Evolutionary conservation across 164 flowering plant genomes (phyloP).

Genomic region (Umbellularia californica): DNA sequence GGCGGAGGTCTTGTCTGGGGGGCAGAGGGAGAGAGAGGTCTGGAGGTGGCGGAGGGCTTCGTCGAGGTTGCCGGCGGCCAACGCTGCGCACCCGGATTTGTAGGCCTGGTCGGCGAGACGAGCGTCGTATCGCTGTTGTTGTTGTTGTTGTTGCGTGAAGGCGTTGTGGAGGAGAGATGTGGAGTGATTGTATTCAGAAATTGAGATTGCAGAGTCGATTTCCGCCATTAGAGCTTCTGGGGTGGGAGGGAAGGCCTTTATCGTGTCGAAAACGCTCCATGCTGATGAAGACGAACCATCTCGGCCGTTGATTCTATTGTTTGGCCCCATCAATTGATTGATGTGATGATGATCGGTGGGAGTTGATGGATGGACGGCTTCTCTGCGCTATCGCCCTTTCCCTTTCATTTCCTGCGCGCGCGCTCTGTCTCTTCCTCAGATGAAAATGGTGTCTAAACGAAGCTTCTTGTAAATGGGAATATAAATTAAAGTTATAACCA

Average conservation of each 20-base stretch:
- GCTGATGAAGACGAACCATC: not conserved
- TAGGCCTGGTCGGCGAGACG: slow-evolving; percentile 68
- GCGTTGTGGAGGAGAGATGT: slow-evolving; percentile 31
- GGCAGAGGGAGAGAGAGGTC: slow-evolving; percentile 63
- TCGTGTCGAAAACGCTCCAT: slow-evolving; percentile 61
- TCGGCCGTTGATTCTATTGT: not conserved
- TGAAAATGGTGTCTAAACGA: too few species aligned
- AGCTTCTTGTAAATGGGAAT: too few species aligned
- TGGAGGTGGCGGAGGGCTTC: slow-evolving; percentile 57
- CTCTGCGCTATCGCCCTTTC: too few species aligned
- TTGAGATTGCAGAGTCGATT: slow-evolving; percentile 56
- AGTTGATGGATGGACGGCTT: too few species aligned
- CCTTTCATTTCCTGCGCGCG: too few species aligned
- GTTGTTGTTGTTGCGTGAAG: not conserved
- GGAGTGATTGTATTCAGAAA: slow-evolving; percentile 58
- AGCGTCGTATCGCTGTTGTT: slow-evolving; percentile 32
- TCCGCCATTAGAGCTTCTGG: slow-evolving; percentile 79
- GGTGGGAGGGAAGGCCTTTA: slow-evolving; percentile 37
- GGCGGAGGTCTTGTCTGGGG: slow-evolving; percentile 65
- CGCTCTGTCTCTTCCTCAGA: too few species aligned
- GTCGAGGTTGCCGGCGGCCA: slow-evolving; percentile 67
- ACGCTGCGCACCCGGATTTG: slow-evolving; percentile 60
- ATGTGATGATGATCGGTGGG: too few species aligned
- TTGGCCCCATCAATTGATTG: too few species aligned
- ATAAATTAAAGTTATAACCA: too few species aligned